Evolutionary conservation across 2,329 filamentous ascomycete species (phyloP).

Genomic region (Hymenotorrendiella dingleyae): DNA sequence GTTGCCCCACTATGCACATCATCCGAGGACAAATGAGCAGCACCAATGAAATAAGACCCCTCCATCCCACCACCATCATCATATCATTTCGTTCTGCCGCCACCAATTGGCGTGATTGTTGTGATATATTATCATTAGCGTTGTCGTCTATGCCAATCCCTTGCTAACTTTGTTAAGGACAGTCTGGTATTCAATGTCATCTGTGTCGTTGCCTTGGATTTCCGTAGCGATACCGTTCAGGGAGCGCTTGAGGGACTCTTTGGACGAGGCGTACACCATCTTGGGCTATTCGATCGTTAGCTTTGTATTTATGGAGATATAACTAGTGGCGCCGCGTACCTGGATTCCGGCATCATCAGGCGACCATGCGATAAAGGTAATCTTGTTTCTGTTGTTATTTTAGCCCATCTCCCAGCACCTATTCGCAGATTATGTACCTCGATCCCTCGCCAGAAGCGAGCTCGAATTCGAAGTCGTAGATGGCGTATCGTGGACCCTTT

Average conservation of each 20-base stretch:
- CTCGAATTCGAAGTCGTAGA: slow-evolving; percentile 79
- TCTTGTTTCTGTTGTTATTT: slow-evolving; percentile 56
- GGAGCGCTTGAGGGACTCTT: slow-evolving; percentile 76
- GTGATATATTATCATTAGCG: background rate
- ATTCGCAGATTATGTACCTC: slow-evolving; percentile 44
- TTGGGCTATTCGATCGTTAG: slow-evolving; percentile 53
- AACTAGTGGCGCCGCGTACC: slow-evolving; percentile 48
- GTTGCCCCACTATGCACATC: slow-evolving; percentile 22
- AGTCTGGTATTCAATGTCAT: slow-evolving; percentile 74
- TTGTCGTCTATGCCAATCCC: slow-evolving; percentile 43
- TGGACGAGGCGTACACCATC: slow-evolving; percentile 88
- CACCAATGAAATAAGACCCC: slow-evolving; percentile 25
- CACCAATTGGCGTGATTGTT: background rate
- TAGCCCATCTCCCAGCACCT: slow-evolving; percentile 16
- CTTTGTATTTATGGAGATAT: background rate
- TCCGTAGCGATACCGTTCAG: slow-evolving; percentile 70
- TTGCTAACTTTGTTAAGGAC: slow-evolving; percentile 63
- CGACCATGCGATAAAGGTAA: slow-evolving; percentile 74
- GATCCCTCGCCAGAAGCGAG: slow-evolving; percentile 66
- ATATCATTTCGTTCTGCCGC: slow-evolving; percentile 2
- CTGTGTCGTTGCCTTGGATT: slow-evolving; percentile 76
- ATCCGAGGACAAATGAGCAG: slow-evolving; percentile 24
- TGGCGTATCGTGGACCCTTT: slow-evolving; percentile 74
- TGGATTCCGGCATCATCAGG: slow-evolving; percentile 75
- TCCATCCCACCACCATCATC: slow-evolving; percentile 5